Conservation (phyloP, 192 early-diverging fungal species). For the Gamsiella multidivaricata region DNA sequence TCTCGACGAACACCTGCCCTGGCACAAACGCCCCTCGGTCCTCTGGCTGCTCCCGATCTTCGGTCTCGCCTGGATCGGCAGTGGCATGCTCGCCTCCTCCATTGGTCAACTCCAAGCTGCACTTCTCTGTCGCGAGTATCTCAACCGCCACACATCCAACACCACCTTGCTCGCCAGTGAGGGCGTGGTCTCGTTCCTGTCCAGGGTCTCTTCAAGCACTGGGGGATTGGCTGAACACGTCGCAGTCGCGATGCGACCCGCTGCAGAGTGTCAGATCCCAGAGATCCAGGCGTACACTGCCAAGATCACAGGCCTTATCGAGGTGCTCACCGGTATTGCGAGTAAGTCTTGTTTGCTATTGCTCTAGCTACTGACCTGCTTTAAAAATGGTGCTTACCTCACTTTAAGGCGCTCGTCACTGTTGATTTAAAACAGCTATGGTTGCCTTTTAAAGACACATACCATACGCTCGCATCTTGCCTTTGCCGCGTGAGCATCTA, state of each 20-base stretch:
- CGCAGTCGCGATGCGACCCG: background rate
- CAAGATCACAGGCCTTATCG: conserved; percentile 28
- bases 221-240: background rate
- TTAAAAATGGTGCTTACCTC: too few relatives aligned
- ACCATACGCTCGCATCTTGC: too few relatives aligned
- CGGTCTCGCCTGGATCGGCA: conserved; percentile 27
- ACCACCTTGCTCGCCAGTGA: background rate
- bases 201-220: background rate
- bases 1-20: conserved; percentile 31
- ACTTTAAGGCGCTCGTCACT: too few relatives aligned
- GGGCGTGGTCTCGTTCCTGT: background rate
- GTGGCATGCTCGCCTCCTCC: conserved; percentile 39
- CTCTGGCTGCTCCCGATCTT: conserved; percentile 45
- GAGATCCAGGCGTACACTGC: conserved; percentile 48
- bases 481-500: too few relatives aligned
- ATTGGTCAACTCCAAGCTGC: conserved; percentile 37
- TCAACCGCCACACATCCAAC: conserved; percentile 32
- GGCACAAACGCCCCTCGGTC: conserved; percentile 40
- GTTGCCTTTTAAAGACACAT: background rate
- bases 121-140: conserved; percentile 45
- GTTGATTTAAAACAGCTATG: too few relatives aligned
- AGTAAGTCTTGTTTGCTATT: conserved; percentile 19
- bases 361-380: too few relatives aligned
- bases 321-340: conserved; percentile 35
- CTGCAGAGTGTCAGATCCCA: conserved; percentile 8